Conservation (phyloP, 2,329 filamentous ascomycete species). For the Claviceps africana region DNA sequence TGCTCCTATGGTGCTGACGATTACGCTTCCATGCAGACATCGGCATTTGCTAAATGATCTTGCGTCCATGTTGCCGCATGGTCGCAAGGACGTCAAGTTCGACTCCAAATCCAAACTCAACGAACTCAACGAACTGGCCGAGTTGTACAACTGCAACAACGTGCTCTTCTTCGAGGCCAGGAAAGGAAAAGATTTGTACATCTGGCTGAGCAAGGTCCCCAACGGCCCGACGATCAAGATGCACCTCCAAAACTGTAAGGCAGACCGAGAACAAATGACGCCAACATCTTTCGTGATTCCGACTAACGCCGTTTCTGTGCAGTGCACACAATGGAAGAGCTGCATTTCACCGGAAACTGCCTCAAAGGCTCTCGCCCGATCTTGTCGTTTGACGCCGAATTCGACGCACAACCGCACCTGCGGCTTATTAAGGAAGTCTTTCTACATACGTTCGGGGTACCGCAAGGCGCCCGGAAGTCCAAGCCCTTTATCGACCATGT, state of each 20-base stretch:
- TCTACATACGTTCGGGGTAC: conserved; percentile 81
- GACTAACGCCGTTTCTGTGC: conserved; percentile 12
- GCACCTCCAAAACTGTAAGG: conserved; percentile 61
- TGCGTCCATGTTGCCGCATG: conserved; percentile 76
- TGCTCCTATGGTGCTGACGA: background rate
- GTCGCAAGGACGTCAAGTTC: conserved; percentile 88
- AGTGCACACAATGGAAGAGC: conserved; percentile 93
- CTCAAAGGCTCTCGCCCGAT: conserved; percentile 84
- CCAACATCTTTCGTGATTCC: background rate
- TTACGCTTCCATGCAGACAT: conserved; percentile 44
- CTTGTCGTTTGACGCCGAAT: conserved; percentile 79
- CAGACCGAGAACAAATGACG: too few relatives aligned
- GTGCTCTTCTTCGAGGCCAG: conserved; percentile 89
- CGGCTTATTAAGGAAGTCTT: conserved; percentile 80
- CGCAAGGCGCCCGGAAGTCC: conserved; percentile 70
- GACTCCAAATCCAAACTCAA: conserved; percentile 86
- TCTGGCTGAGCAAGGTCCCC: conserved; percentile 84
- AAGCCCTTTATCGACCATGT: conserved; percentile 97
- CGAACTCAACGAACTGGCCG: conserved; percentile 62
- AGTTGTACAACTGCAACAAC: conserved; percentile 87
- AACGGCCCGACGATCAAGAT: conserved; percentile 51
- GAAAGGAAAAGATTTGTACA: conserved; percentile 87
- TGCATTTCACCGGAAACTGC: conserved; percentile 95
- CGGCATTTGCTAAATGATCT: conserved; percentile 87
- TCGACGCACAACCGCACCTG: conserved; percentile 70